Evolutionary conservation across 208 protist genomes (phyloP), one percentile per base, ranked within the genome.

Genomic region (Naegleria fowleri): DNA sequence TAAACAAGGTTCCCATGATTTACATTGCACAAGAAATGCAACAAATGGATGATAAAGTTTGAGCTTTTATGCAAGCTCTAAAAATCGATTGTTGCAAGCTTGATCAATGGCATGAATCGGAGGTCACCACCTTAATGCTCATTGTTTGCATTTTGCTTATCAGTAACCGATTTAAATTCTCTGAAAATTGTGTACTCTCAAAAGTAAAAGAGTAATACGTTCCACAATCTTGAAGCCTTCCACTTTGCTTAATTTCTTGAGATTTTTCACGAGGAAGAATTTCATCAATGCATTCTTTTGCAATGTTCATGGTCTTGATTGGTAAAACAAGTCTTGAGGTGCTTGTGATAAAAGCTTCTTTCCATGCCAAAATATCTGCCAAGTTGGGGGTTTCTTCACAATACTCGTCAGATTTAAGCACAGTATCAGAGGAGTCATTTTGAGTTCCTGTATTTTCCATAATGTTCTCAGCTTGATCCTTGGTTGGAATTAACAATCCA

Each of bases 341-440:
- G 38, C 83, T 87, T 1, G 83, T 87, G 7, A 87, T 51, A 48
- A 87, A 87, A 48, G 83, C 83, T 39, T 87, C 83, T n/a, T 51
- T 40, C 83, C 83, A 87, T 29, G 40, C 9, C 19, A 36, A 52
- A 1, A 87, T n/a, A 51, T 87, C 83, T 33, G 13, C 6, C 40
- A 87, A 15, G 39, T 9, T 87, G 4, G 83, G 83, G n/a, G 4
- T 51, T 36, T 25, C 33, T 67, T 67, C 55, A 29, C 19, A 29
- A 29, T 67, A 67, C 19, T 67, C 55, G 1, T 29, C 22, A 67
- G 19, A 3, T 67, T 67, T 67, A 67, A 67, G 55, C 1, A 67
- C 55, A 29, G 55, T 67, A 48, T 67, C 55, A 67, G 2, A 67
- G 3, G 55, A 67, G 11, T 67, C 55, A 3, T 67, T 29, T 67